Evolutionary conservation across 1,284 basidiomycete genomes (phyloP), one percentile per base, ranked within the genome.

Genomic region (Trichosporon sp.): DNA sequence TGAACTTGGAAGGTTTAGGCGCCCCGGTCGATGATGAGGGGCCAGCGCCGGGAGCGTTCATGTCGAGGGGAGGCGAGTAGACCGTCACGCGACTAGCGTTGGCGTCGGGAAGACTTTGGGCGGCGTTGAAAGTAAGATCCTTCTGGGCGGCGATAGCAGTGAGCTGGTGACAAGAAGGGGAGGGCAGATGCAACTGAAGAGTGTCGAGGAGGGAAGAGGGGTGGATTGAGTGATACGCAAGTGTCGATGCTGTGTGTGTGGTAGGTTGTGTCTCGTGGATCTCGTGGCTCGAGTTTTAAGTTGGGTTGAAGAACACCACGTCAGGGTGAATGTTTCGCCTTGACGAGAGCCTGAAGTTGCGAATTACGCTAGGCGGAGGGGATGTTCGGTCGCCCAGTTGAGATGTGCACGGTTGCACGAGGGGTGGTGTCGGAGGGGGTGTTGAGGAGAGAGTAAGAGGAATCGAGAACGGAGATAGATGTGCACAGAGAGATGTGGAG

Each of bases 1-100:
- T 81, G 76, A 84, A 84, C 70, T 81, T 82, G 46, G 51, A 31
- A 0, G 70, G 7, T 38, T 68, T 72, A 40, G 31, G 35, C 31
- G 31, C 32, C 59, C 46, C 38, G 19, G 16, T 6, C 4, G 64
- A 21, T 38, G 38, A 43, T 14, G 64, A 12, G 35, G 64, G 38
- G 35, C 21, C 21, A 19, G 64, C 26, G 64, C 38, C 64, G 37
- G 64, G 21, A 7, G 37, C 38, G 64, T 40, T 63, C 59, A 63
- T 63, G 1, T 35, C 31, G 59, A 32, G 19, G 26, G 51, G 4
- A 26, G 51, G 51, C 51, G 51, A 26, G 59, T 4, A 37, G 16
- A n/a, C 32, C 59, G 59, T 63, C 59, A 63, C 59, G 32, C 59
- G 59, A 63, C 59, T 35, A 37, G 14, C 12, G 31, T 16, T 63